phyloP scores from a whole-genome alignment of 257 asterid genomes.

The Gentiana dahurica region DNA sequence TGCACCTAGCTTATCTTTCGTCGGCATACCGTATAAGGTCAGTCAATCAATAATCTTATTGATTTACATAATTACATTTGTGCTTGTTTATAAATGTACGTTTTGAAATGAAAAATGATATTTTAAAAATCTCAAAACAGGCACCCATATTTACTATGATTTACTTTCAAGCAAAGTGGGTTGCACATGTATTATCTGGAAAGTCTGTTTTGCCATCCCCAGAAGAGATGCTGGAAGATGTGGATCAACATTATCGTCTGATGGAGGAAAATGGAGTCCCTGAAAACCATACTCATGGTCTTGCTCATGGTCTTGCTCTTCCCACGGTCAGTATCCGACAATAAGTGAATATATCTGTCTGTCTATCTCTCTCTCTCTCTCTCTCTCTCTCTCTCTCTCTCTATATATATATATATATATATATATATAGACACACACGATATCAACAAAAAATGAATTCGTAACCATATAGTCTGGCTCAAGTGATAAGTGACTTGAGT shows the following conservation, averaged over 20 bases:
- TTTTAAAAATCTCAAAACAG: background rate
- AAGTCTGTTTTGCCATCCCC: conserved; percentile 28
- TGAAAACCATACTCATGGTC: conserved; percentile 6
- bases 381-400: too few species aligned
- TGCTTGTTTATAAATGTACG: background rate
- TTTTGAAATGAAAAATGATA: background rate
- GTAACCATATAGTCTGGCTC: too few species aligned
- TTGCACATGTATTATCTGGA: conserved; percentile 40
- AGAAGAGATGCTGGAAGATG: conserved; percentile 41
- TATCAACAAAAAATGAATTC: too few species aligned
- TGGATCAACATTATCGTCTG: conserved; percentile 22
- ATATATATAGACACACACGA: too few species aligned
- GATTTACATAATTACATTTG: background rate
- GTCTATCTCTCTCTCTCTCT: too few species aligned
- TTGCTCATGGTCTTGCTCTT: background rate
- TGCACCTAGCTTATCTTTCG: conserved; percentile 47
- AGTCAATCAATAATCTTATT: background rate
- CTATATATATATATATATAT: too few species aligned
- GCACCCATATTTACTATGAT: conserved; percentile 13
- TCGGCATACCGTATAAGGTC: conserved; percentile 37
- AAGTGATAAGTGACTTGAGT: too few species aligned
- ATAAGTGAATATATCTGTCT: too few species aligned
- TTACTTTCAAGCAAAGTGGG: conserved; percentile 60
- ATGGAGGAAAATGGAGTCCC: conserved; percentile 31
- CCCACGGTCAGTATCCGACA: too few species aligned